Evolutionary conservation across 2,329 filamentous ascomycete genomes (phyloP), one percentile per base, ranked within the genome.

Genomic region (Zopfia rhizophila): DNA sequence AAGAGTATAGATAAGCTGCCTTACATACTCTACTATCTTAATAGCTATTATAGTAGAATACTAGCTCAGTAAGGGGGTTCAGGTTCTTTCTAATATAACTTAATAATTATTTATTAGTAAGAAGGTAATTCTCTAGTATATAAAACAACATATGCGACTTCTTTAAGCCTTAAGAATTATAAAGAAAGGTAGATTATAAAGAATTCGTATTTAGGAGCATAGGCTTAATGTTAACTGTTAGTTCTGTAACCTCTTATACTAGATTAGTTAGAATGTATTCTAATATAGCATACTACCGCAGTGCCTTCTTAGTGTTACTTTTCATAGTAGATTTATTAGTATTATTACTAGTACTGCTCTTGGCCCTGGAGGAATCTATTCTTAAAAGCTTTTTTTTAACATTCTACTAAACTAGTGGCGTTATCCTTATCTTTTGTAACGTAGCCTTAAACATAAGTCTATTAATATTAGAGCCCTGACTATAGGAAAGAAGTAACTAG

Each of bases 61-160:
- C 79, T 0, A 88, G 67, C 0, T 80, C 84, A 0, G 82, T 80
- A 2, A 87, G 68, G 0, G 83, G 82, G 0, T 72, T 68, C 0
- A 74, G 75, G 2, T 83, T 59, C 8, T 63, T 66, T 1, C 77
- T 78, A 1, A 77, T 61, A 0, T 59, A 55, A 2, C n/a, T 11
- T 4, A 42, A 5, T 11, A 37, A 6, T 5, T 12, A 7, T 0
- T 73, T 22, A 10, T 49, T 24, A 3, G 7, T 19, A 7, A 61
- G 28, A 3, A 63, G 43, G 24, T 79, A 85, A 51, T 82, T 84
- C 58, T 88, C 82, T 0, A 86, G 69, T 42, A 87, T 71, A 53
- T 79, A 83, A 0, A 80, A 80, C 2, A 85, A 64, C 0, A 82
- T 83, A 49, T 86, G 81, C 14, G 77, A 81, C 56, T 86, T 86